A percentile compares a stretch with the other conserved stretches of the same genome.
phyloP scores from a whole-genome alignment of 2,329 filamentous ascomycete species.

The Aspergillus costaricaensis region DNA sequence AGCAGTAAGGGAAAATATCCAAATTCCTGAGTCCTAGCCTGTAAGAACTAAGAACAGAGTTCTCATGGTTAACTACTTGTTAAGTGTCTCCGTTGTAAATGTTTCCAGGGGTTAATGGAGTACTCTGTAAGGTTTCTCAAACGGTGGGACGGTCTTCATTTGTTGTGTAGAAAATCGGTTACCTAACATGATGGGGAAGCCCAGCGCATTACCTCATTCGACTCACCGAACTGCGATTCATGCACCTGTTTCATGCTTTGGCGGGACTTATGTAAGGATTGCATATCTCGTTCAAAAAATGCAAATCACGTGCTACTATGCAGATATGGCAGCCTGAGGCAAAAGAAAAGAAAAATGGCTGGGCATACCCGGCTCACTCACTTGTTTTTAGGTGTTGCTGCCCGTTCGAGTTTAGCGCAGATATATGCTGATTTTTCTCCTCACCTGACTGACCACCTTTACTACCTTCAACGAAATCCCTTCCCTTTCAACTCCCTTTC shows the following conservation, averaged over 20 bases:
- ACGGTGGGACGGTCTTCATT: neutral
- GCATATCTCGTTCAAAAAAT: no score
- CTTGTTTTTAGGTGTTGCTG: neutral
- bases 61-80: neutral
- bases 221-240: conserved; percentile 11
- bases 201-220: conserved; percentile 12
- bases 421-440: conserved; percentile 15
- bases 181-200: neutral
- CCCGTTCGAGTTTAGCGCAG: conserved; percentile 14
- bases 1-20: neutral
- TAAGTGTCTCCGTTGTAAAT: neutral
- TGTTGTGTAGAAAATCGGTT: neutral
- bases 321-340: neutral
- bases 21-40: neutral
- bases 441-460: conserved; percentile 22
- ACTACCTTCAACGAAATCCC: conserved; percentile 4
- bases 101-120: neutral
- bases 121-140: neutral
- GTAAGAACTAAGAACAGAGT: neutral
- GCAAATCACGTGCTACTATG: neutral
- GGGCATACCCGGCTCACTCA: neutral
- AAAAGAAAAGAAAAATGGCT: neutral
- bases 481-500: conserved; percentile 8
- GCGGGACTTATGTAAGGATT: neutral
- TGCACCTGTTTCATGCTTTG: conserved; percentile 1